phyloP scores from a whole-genome alignment of 331 rosid species.

The Acacia concinna region DNA sequence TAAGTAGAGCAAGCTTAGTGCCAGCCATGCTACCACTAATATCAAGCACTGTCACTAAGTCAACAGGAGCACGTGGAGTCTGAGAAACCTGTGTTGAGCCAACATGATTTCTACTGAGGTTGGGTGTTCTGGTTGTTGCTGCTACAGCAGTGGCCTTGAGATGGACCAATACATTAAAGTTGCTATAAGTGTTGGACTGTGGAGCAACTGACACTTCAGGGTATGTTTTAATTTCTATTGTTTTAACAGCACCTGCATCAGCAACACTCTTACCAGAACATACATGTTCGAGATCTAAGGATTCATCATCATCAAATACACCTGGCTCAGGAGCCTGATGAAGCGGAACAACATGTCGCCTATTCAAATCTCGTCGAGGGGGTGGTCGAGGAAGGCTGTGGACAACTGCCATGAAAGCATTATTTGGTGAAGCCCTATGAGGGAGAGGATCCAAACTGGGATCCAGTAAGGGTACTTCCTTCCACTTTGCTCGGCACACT shows the following conservation, averaged over 20 bases:
- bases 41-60: constrained; percentile 93
- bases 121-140: constrained; percentile 34
- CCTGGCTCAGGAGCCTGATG: constrained; percentile 80
- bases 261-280: constrained; percentile 39
- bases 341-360: constrained; percentile 77
- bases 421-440: constrained; percentile 55
- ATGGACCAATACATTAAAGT: constrained; percentile 76
- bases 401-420: constrained; percentile 84
- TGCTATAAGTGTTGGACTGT: constrained; percentile 46
- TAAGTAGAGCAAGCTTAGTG: constrained; percentile 87
- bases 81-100: constrained; percentile 55
- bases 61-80: constrained; percentile 78
- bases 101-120: constrained; percentile 47
- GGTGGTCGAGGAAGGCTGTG: constrained; percentile 78
- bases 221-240: constrained; percentile 65
- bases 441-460: constrained; percentile 58
- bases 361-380: constrained; percentile 65
- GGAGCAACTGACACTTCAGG: constrained; percentile 76
- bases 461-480: constrained; percentile 79
- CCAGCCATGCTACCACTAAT: constrained; percentile 97
- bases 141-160: constrained; percentile 73
- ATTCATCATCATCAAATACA: constrained; percentile 82
- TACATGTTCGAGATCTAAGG: constrained; percentile 57
- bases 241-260: constrained; percentile 42
- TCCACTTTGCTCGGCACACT: constrained; percentile 95